A percentile compares a stretch with the other conserved stretches of the same genome.
Evolutionary conservation across 306 rosid genomes (phyloP).

Genomic region (Rosa rugosa): DNA sequence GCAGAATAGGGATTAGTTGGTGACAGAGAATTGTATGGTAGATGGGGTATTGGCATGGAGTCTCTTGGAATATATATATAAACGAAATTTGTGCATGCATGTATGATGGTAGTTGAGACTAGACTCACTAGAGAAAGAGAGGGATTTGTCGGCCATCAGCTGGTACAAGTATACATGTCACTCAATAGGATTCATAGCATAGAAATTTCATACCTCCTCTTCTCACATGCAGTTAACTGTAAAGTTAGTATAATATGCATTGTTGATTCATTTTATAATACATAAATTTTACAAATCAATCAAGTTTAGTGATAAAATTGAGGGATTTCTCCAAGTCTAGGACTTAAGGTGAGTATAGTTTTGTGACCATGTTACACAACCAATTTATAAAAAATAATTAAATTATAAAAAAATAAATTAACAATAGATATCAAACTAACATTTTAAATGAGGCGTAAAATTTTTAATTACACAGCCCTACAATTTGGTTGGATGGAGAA

Average conservation of each 20-base stretch:
- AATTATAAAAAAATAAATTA: neutral
- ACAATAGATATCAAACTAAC: neutral
- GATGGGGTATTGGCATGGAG: slow-evolving; percentile 18
- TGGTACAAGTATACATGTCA: slow-evolving; percentile 10
- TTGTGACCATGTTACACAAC: neutral
- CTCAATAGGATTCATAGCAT: slow-evolving; percentile 5
- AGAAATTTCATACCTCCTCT: neutral
- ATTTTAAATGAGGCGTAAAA: neutral
- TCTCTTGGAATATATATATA: slow-evolving; percentile 19
- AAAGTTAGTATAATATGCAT: neutral
- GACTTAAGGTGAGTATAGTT: neutral
- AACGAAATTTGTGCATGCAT: slow-evolving; percentile 34
- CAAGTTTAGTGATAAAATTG: neutral
- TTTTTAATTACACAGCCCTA: no score
- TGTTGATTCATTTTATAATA: neutral
- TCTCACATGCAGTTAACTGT: neutral
- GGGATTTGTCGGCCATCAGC: slow-evolving; percentile 18
- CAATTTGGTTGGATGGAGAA: slow-evolving; percentile 16
- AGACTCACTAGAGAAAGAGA: slow-evolving; percentile 29
- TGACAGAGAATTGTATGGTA: neutral
- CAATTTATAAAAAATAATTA: neutral
- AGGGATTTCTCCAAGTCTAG: neutral
- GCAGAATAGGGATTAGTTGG: neutral
- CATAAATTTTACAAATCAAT: no score
- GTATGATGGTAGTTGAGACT: slow-evolving; percentile 20